Base-by-base conservation (phyloP, 192 early-diverging fungal species). In the Dissophora ornata region DNA sequence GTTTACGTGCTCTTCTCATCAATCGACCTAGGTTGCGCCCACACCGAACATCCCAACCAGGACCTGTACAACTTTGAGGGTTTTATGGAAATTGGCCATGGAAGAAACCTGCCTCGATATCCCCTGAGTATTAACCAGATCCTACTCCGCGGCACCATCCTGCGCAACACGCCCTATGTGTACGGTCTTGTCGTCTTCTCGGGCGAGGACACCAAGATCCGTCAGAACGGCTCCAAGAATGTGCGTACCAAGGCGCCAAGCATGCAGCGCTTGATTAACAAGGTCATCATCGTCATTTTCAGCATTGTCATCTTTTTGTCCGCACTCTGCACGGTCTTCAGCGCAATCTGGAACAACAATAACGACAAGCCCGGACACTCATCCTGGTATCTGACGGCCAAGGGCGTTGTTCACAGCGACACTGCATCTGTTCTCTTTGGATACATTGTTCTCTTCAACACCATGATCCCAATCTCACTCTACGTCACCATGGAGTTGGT, bases 61-160 rank as follows among this genome's bases (percentile, higher is more conserved):
- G 91, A 95, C 63, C 73, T 95, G 42, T 93, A 95, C 85, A 88
- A 85, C 79, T 93, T 95, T 78, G 93, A 95, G 50, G 94, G 94
- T 13, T 92, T 82, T 66, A 80, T 94, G 56, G 84, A 91, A 69
- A 47, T 91, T 15, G 78, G 78, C 51, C 79, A 80, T 41, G 77
- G 71, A 41, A 62, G 57, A 19, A 56, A 64, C 30, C 46, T 68
- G 6, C 56, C 65, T 11, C 75, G 85, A n/a, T 82, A 81, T 36
- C 86, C 94, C 2, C 83, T 96, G 25, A 91, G 93, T 22, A 87
- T 93, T 62, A 85, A 86, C 41, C 90, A 98, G 78, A 71, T 97
- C 36, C 80, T 96, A 12, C 87, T 95, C 56, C 90, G 96, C 44
- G 97, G 95, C 29, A 89, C 95, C 2, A 88, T 90, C 16, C 83